These are phyloP conservation scores for Brettanomyces custersianus DNA, from an alignment of 805 yeast genomes.

Conservation along the genomic window DNA sequence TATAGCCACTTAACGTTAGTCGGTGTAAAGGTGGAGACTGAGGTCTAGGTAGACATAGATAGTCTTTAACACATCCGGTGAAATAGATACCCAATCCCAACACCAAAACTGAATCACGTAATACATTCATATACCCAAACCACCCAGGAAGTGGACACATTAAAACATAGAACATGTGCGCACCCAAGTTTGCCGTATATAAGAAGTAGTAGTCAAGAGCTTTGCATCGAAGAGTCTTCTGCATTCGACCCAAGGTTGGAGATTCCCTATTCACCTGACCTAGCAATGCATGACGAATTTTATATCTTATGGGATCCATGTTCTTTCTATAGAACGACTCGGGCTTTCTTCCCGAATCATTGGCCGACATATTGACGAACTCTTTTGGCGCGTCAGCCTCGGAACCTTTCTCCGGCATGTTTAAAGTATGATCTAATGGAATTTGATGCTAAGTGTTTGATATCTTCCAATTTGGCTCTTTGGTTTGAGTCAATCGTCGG, in stretches of 20 bases:
- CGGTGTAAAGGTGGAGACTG: conserved; percentile 85
- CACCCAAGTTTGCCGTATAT: conserved; percentile 80
- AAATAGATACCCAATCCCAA: conserved; percentile 64
- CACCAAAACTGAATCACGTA: conserved; percentile 52
- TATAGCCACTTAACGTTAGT: conserved; percentile 83
- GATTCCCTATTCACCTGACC: conserved; percentile 62
- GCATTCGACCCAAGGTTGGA: conserved; percentile 45
- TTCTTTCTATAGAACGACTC: conserved; percentile 53
- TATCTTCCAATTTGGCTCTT: too few relatives aligned
- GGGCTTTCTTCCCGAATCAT: conserved; percentile 71
- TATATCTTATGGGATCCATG: conserved; percentile 48
- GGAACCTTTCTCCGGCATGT: too few relatives aligned
- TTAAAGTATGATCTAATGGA: too few relatives aligned
- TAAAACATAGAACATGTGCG: conserved; percentile 88
- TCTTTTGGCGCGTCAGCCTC: too few relatives aligned
- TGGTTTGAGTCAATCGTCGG: too few relatives aligned
- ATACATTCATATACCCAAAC: conserved; percentile 54
- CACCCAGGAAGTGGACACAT: conserved; percentile 81
- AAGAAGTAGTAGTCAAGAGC: conserved; percentile 69
- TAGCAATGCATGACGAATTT: conserved; percentile 42
- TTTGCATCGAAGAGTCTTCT: conserved; percentile 38
- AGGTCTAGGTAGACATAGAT: conserved; percentile 86
- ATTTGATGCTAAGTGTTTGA: too few relatives aligned
- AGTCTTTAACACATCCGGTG: conserved; percentile 75
- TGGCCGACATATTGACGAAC: conserved; percentile 15